Conservation (phyloP, 2,329 filamentous ascomycete species). For the Scorias spongiosa region DNA sequence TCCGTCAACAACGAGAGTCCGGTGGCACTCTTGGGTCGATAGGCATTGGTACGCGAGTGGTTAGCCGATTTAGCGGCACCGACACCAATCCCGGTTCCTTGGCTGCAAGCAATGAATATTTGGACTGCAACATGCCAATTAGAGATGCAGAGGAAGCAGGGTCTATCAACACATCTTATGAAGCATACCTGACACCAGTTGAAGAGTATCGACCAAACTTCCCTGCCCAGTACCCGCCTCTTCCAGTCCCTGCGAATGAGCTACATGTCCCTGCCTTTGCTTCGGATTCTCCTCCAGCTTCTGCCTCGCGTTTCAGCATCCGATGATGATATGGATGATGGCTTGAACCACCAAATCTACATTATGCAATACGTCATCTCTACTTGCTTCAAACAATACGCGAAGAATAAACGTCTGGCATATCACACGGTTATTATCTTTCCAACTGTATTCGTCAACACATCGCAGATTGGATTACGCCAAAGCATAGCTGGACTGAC, state of each 20-base stretch:
- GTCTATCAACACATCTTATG: constrained; percentile 12
- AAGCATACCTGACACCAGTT: constrained; percentile 14
- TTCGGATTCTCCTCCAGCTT: neutral
- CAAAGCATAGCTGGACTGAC: too few species aligned
- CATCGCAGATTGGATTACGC: too few species aligned
- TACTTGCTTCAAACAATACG: too few species aligned
- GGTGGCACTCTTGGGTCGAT: constrained; percentile 5
- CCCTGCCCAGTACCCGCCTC: neutral
- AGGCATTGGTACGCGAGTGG: constrained; percentile 1
- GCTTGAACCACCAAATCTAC: too few species aligned
- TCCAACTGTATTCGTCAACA: too few species aligned
- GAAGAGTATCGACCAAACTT: constrained; percentile 8
- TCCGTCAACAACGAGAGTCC: constrained; percentile 5
- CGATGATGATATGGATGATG: neutral
- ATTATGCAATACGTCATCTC: too few species aligned
- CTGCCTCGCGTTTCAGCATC: neutral
- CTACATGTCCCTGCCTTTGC: neutral
- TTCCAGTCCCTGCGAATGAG: neutral
- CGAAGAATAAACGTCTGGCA: too few species aligned
- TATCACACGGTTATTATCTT: too few species aligned
- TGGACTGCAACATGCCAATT: constrained; percentile 1
- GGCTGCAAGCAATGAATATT: constrained; percentile 4
- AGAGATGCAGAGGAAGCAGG: constrained; percentile 6
- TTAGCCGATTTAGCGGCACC: constrained; percentile 13
- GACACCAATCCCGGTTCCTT: constrained; percentile 5